These are phyloP conservation scores for Exophiala sideris DNA, from an alignment of 2,329 filamentous ascomycete genomes.

Conservation along the genomic window DNA sequence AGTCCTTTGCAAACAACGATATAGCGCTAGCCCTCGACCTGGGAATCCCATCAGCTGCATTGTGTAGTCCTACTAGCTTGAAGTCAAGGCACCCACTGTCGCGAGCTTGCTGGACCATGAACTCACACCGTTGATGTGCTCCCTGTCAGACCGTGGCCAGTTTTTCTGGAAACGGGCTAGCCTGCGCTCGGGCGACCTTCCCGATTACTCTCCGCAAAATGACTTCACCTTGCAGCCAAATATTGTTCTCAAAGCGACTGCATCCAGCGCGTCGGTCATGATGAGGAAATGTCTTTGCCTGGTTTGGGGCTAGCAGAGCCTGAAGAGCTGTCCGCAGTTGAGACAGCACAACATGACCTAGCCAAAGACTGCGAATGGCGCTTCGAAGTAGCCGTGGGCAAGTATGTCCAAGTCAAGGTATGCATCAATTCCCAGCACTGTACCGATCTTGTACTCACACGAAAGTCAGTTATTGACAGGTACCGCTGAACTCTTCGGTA, in stretches of 20 bases:
- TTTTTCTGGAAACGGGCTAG: not conserved
- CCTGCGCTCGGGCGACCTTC: not conserved
- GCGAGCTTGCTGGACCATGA: too few relatives aligned
- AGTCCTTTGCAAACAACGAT: too few relatives aligned
- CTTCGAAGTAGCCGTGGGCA: slow-evolving; percentile 64
- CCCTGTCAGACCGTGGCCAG: too few relatives aligned
- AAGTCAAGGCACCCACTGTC: too few relatives aligned
- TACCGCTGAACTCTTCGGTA: slow-evolving; percentile 89
- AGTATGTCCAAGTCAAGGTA: slow-evolving; percentile 54
- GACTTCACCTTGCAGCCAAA: not conserved
- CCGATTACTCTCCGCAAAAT: not conserved
- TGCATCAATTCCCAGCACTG: not conserved
- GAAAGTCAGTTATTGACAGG: slow-evolving; percentile 64
- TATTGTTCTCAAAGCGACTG: not conserved
- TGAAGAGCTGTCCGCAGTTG: slow-evolving; percentile 44
- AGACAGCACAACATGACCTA: slow-evolving; percentile 52
- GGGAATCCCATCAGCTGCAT: too few relatives aligned
- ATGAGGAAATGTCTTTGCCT: slow-evolving; percentile 64
- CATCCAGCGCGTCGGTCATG: not conserved
- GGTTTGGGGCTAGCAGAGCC: slow-evolving; percentile 67
- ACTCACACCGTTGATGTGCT: too few relatives aligned
- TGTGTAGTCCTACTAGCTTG: too few relatives aligned
- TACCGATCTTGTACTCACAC: not conserved
- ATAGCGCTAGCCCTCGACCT: too few relatives aligned
- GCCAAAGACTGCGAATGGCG: slow-evolving; percentile 71